Evolutionary conservation across 106 monocot species (phyloP).

Genomic region (Dendrobium officinale): DNA sequence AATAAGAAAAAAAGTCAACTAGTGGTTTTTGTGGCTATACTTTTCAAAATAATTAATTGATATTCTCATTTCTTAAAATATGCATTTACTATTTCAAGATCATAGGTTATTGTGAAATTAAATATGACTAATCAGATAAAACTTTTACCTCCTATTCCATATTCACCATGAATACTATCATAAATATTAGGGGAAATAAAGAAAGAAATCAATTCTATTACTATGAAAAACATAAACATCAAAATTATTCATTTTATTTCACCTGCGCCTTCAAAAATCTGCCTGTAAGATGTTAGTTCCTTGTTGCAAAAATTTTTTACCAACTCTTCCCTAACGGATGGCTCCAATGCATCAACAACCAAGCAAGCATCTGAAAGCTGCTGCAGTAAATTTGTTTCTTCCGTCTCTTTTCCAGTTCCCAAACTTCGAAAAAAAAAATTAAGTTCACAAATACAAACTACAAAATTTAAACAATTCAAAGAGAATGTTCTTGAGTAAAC

Average conservation of each 20-base stretch:
- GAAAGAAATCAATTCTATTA: neutral
- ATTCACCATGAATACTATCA: too few relatives aligned
- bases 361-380: slow-evolving; percentile 96
- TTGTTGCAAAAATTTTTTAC: slow-evolving; percentile 94
- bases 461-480: neutral
- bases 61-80: too few relatives aligned
- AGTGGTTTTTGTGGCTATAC: too few relatives aligned
- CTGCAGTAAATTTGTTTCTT: slow-evolving; percentile 83
- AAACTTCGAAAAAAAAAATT: slow-evolving; percentile 36
- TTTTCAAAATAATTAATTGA: too few relatives aligned
- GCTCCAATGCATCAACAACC: slow-evolving; percentile 95
- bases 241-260: neutral
- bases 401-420: slow-evolving; percentile 98
- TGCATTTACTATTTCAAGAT: too few relatives aligned
- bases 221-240: neutral
- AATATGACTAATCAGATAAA: too few relatives aligned
- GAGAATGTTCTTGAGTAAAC: neutral
- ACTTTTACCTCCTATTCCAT: too few relatives aligned
- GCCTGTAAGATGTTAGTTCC: slow-evolving; percentile 90
- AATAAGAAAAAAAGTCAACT: too few relatives aligned
- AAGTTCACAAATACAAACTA: neutral
- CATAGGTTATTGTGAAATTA: too few relatives aligned
- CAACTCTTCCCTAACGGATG: slow-evolving; percentile 94
- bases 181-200: neutral
- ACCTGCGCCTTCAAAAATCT: slow-evolving; percentile 99